phyloP scores from a whole-genome alignment of 225 moss, liverwort and hornwort genomes.

The Bryum argenteum region DNA sequence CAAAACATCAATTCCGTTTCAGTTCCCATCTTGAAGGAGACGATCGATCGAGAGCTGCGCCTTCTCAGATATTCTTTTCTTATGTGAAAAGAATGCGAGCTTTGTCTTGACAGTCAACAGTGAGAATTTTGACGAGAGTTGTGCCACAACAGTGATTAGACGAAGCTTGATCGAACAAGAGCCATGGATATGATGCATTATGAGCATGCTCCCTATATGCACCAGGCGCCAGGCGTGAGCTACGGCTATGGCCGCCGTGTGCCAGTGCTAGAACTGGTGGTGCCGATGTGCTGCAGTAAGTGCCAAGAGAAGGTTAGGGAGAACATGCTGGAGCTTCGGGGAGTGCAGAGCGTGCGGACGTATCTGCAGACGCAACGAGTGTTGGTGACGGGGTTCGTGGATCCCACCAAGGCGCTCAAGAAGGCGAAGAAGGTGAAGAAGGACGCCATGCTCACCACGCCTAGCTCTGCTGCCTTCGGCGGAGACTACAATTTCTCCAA shows the following conservation, averaged over 20 bases:
- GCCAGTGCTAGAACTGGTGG: slow-evolving; percentile 40
- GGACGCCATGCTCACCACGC: slow-evolving; percentile 26
- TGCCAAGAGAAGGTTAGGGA: slow-evolving; percentile 50
- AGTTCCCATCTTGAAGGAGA: background rate
- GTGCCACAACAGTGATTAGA: background rate
- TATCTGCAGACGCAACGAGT: slow-evolving; percentile 40
- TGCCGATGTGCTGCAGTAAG: slow-evolving; percentile 58
- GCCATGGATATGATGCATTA: slow-evolving; percentile 30
- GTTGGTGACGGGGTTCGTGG: slow-evolving; percentile 49
- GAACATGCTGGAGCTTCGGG: slow-evolving; percentile 47
- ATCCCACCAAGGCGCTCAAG: slow-evolving; percentile 49
- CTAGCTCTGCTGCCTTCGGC: slow-evolving; percentile 11
- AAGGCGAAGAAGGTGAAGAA: slow-evolving; percentile 54
- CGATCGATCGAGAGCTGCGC: slow-evolving; percentile 20
- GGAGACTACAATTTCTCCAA: slow-evolving; percentile 27
- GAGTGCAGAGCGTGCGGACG: slow-evolving; percentile 37
- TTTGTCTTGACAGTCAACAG: background rate
- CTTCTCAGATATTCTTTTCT: background rate
- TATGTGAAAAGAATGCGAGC: slow-evolving; percentile 9
- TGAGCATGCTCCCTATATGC: slow-evolving; percentile 18
- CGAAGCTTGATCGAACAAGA: background rate
- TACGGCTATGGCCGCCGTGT: slow-evolving; percentile 26
- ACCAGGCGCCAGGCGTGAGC: slow-evolving; percentile 3
- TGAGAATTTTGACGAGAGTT: background rate
- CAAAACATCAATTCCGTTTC: background rate